phyloP scores from a whole-genome alignment of 192 early-diverging fungal genomes.

The Rhizophagus sp. region DNA sequence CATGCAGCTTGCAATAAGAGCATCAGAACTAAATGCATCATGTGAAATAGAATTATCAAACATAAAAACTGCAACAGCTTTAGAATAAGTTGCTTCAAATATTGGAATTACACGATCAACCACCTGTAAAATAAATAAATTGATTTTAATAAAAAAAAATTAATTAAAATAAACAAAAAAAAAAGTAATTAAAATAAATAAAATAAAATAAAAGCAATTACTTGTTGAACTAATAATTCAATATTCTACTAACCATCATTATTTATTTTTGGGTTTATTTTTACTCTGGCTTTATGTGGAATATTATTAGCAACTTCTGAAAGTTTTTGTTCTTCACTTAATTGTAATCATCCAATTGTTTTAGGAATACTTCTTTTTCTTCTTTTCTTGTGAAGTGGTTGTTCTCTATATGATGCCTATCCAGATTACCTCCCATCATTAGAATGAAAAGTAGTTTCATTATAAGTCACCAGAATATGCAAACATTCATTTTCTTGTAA shows the following conservation, averaged over 20 bases:
- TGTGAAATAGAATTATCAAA: slow-evolving; percentile 34
- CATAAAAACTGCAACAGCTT: slow-evolving; percentile 24
- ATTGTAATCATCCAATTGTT: slow-evolving; percentile 3
- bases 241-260: slow-evolving; percentile 1
- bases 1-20: slow-evolving; percentile 20
- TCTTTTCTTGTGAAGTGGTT: neutral
- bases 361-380: neutral
- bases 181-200: no score
- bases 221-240: slow-evolving; percentile 7
- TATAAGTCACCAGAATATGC: slow-evolving; percentile 27
- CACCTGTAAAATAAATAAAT: no score
- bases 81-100: neutral
- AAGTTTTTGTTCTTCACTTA: neutral
- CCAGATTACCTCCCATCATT: slow-evolving; percentile 17
- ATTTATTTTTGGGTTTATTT: slow-evolving; percentile 23
- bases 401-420: neutral
- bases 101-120: no score
- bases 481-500: neutral
- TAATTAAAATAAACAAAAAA: no score
- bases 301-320: no score
- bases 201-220: no score
- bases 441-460: slow-evolving; percentile 29
- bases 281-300: neutral
- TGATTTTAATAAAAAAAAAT: no score
- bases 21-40: slow-evolving; percentile 16